Percentiles rank a stretch among this genome's conserved stretches.
phyloP scores from a whole-genome alignment of 2,329 filamentous ascomycete genomes.

The Geosmithia morbida region DNA sequence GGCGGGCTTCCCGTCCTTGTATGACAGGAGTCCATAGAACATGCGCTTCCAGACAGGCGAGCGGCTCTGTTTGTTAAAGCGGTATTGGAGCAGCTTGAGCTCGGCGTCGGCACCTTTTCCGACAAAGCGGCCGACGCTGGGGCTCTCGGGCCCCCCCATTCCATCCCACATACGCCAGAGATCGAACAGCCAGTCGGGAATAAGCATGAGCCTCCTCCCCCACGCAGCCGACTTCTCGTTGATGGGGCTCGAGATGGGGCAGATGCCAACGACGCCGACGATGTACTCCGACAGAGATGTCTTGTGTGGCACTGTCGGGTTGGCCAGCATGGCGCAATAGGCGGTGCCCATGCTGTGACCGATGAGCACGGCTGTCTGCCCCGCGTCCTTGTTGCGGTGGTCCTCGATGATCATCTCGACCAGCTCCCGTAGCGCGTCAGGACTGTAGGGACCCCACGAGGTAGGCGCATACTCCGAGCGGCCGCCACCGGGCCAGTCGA shows the following conservation, averaged over 20 bases:
- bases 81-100: slow-evolving; percentile 51
- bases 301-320: slow-evolving; percentile 23
- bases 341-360: slow-evolving; percentile 87
- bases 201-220: slow-evolving; percentile 42
- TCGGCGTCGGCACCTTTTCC: slow-evolving; percentile 51
- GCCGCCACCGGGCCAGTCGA: slow-evolving; percentile 87
- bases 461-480: slow-evolving; percentile 59
- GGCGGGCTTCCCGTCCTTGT: slow-evolving; percentile 31
- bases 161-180: slow-evolving; percentile 66
- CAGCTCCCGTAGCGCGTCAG: slow-evolving; percentile 60
- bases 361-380: slow-evolving; percentile 64
- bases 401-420: slow-evolving; percentile 61
- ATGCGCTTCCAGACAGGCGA: slow-evolving; percentile 75
- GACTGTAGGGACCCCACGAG: slow-evolving; percentile 65
- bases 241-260: slow-evolving; percentile 55
- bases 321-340: slow-evolving; percentile 56
- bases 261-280: slow-evolving; percentile 68
- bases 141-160: slow-evolving; percentile 61
- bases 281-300: slow-evolving; percentile 46
- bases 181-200: slow-evolving; percentile 63
- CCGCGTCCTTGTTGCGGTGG: slow-evolving; percentile 48
- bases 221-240: slow-evolving; percentile 27
- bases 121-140: slow-evolving; percentile 67
- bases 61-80: slow-evolving; percentile 70
- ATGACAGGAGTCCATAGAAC: slow-evolving; percentile 53